Conservation (phyloP, 2,329 filamentous ascomycete species). For the Mycocentrospora acerina region DNA sequence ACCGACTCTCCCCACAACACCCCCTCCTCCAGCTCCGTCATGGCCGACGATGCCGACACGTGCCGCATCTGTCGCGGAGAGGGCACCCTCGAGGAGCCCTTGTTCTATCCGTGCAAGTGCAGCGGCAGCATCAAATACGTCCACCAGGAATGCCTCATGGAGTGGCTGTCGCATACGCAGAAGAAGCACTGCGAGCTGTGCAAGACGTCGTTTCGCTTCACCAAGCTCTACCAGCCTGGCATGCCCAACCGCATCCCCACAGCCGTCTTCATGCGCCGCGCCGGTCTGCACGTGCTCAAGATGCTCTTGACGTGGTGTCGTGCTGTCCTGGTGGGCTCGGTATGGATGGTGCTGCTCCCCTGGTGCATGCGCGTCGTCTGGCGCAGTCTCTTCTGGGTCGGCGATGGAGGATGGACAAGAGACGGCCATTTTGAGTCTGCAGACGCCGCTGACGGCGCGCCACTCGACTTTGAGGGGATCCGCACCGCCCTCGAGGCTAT, state of each 20-base stretch:
- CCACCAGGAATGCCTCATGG: slow-evolving; percentile 96
- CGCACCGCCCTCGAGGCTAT: slow-evolving; percentile 22
- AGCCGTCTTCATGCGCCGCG: slow-evolving; percentile 77
- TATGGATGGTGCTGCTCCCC: slow-evolving; percentile 88
- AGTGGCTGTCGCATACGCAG: slow-evolving; percentile 97
- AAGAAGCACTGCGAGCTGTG: slow-evolving; percentile 99
- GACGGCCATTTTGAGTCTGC: slow-evolving; percentile 36
- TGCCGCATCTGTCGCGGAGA: slow-evolving; percentile 97
- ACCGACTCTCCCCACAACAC: slow-evolving; percentile 7
- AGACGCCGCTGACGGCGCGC: slow-evolving; percentile 3
- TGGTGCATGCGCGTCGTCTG: slow-evolving; percentile 90
- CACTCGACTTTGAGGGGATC: slow-evolving; percentile 18
- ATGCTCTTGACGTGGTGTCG: slow-evolving; percentile 78
- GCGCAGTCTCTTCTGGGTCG: slow-evolving; percentile 93
- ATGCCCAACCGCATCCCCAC: slow-evolving; percentile 86
- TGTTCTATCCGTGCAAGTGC: slow-evolving; percentile 98
- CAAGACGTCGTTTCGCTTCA: slow-evolving; percentile 98
- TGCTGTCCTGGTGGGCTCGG: slow-evolving; percentile 73
- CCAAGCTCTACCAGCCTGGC: slow-evolving; percentile 90
- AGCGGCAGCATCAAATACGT: slow-evolving; percentile 98
- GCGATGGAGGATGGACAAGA: slow-evolving; percentile 69
- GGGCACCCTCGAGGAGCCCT: slow-evolving; percentile 74
- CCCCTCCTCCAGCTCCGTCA: slow-evolving; percentile 43
- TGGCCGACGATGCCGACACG: slow-evolving; percentile 66
- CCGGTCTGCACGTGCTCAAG: slow-evolving; percentile 69